Evolutionary conservation across 2,329 filamentous ascomycete species (phyloP), one percentile per base, ranked within the genome.

Genomic region (Claviceps purpurea): DNA sequence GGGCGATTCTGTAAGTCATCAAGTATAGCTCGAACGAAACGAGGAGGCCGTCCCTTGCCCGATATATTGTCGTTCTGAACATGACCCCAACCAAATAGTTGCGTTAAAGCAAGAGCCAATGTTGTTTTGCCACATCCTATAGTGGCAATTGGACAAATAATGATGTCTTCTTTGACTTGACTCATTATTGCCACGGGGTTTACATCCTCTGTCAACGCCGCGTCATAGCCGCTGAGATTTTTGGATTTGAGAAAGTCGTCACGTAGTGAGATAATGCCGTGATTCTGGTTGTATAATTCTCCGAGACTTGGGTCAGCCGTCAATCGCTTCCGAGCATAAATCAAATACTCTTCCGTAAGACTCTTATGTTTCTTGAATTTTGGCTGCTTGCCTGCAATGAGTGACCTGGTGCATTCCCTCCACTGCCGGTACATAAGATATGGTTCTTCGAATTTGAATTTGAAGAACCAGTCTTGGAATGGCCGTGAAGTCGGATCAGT

Each of bases 381-480:
- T 11, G 90, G 88, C 41, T 79, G 70, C 59, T 80, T 85, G 14
- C 85, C 85, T 1, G 76, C 63, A 58, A 98, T 96, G 53, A 97
- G 69, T 5, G 87, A 79, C 67, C 95, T 97, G 43, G 93, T 98
- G 65, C 87, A 95, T 70, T 98, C 93, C 56, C 93, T 84, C 93
- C 93, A 98, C 71, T 98, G 93, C 24, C 93, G 83, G 70, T 97
- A 98, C 89, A 98, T 94, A 55, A 98, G 73, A 65, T 98, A 98
- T 0, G 93, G 93, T 70, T 98, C 93, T 64, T 98, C 93, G 55
- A 98, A 98, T 71, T 98, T 98, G 79, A 90, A 98, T 70, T 98
- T 98, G 82, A 98, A 98, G 70, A 98, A 98, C 93, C 93, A 98
- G 66, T 98, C 90, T n/a, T 79, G 71, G 65, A 83, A 93, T 0